phyloP scores from a whole-genome alignment of 1,284 basidiomycete genomes.

The Austroboletus niveus region DNA sequence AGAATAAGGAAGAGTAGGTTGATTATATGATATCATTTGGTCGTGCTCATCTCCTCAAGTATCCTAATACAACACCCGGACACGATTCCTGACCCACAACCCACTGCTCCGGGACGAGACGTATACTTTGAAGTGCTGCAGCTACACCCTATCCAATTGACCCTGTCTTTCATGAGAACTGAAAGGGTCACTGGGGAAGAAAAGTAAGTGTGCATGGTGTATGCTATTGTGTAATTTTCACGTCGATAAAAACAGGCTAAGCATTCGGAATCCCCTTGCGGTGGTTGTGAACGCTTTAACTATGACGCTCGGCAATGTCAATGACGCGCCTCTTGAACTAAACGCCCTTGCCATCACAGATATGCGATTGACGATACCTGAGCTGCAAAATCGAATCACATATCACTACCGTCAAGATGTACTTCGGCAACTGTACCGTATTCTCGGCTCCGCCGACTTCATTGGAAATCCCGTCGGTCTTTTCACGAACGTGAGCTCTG shows the following conservation, averaged over 20 bases:
- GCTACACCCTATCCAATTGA: constrained; percentile 90
- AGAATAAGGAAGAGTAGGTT: constrained; percentile 70
- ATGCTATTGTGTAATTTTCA: constrained; percentile 3
- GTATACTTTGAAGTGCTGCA: constrained; percentile 98
- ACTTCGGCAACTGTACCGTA: constrained; percentile 91
- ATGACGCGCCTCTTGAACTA: constrained; percentile 94
- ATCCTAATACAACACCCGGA: constrained; percentile 75
- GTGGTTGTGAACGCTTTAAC: constrained; percentile 94
- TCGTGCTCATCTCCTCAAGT: constrained; percentile 41
- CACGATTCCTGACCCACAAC: constrained; percentile 78
- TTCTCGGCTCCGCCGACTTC: constrained; percentile 96
- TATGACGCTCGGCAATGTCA: constrained; percentile 97
- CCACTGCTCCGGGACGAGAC: constrained; percentile 66
- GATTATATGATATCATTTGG: not conserved
- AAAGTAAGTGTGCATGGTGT: constrained; percentile 56
- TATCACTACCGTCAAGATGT: constrained; percentile 97
- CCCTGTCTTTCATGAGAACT: constrained; percentile 96
- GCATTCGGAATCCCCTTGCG: constrained; percentile 88
- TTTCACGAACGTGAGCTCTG: constrained; percentile 98
- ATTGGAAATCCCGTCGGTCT: constrained; percentile 91
- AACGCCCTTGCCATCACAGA: constrained; percentile 96
- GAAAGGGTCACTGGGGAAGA: constrained; percentile 92
- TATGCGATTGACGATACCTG: constrained; percentile 83
- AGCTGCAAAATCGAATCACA: constrained; percentile 82
- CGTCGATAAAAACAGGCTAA: constrained; percentile 48